Conservation (phyloP, 495 filamentous ascomycete genomes). For the Hypoxylon crocopeplum region DNA sequence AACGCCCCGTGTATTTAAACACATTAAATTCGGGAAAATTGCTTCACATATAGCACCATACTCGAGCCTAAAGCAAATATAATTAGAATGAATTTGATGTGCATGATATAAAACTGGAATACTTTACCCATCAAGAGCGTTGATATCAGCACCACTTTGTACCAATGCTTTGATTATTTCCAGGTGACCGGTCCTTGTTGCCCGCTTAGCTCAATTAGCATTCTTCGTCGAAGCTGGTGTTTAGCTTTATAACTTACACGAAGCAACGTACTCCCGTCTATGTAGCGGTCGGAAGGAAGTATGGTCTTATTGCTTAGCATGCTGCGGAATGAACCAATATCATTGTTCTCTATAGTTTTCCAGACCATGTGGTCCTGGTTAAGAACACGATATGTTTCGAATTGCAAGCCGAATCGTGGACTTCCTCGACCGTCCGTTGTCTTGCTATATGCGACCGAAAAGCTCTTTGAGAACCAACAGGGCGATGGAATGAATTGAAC, state of each 20-base stretch:
- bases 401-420: not conserved
- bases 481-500: slow-evolving; percentile 8
- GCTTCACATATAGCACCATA: no score
- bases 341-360: not conserved
- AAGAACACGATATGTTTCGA: slow-evolving; percentile 11
- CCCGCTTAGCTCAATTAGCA: not conserved
- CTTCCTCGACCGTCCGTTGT: slow-evolving; percentile 16
- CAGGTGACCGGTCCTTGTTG: not conserved
- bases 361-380: not conserved
- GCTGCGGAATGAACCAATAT: not conserved
- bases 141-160: slow-evolving; percentile 25
- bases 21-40: not conserved
- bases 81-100: not conserved
- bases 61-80: not conserved
- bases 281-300: not conserved
- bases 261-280: not conserved
- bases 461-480: slow-evolving; percentile 20
- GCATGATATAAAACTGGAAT: not conserved
- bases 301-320: slow-evolving; percentile 14
- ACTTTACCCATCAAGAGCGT: not conserved
- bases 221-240: not conserved
- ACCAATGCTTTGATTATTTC: slow-evolving; percentile 12
- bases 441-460: slow-evolving; percentile 8
- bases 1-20: not conserved
- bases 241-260: slow-evolving; percentile 4